Evolutionary conservation across 1,284 basidiomycete species (phyloP).

Genomic region (Rhodotorula glutinis): DNA sequence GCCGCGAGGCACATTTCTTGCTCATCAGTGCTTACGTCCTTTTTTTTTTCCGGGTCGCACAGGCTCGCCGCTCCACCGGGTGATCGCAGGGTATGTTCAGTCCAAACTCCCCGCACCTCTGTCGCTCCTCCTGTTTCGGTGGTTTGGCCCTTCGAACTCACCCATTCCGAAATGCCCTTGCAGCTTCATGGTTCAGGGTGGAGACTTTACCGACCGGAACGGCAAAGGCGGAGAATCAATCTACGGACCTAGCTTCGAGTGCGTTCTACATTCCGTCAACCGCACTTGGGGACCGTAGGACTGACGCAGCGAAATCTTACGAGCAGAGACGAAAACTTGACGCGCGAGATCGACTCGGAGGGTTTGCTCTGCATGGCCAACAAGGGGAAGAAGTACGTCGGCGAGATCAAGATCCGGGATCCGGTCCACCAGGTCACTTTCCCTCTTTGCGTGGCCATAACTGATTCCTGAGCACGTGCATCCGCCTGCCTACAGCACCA

Average conservation of each 20-base stretch:
- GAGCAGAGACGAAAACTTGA: constrained; percentile 67
- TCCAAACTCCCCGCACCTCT: background rate
- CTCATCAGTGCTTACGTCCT: no score
- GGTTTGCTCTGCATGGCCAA: constrained; percentile 48
- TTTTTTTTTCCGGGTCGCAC: background rate
- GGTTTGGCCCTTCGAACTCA: no score
- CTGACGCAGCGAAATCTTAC: no score
- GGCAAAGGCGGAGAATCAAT: constrained; percentile 37
- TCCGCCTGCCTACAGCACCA: constrained; percentile 53
- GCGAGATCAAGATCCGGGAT: no score
- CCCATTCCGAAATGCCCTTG: constrained; percentile 12
- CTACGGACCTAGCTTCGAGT: constrained; percentile 15
- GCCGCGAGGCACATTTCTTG: no score
- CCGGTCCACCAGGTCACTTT: no score
- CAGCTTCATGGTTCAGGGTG: constrained; percentile 72
- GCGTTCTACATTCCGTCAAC: no score
- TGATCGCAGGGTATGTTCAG: constrained; percentile 54
- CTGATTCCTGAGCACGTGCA: no score
- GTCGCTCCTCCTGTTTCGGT: background rate
- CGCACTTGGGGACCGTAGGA: no score
- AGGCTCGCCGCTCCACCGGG: constrained; percentile 60
- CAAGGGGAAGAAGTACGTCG: constrained; percentile 24
- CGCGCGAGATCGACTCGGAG: constrained; percentile 62
- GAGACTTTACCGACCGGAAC: constrained; percentile 44
- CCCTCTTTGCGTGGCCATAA: no score